Base-by-base conservation (phyloP, 2,329 filamentous ascomycete genomes). In the Ophiognomonia clavigignenti-juglandacearum region DNA sequence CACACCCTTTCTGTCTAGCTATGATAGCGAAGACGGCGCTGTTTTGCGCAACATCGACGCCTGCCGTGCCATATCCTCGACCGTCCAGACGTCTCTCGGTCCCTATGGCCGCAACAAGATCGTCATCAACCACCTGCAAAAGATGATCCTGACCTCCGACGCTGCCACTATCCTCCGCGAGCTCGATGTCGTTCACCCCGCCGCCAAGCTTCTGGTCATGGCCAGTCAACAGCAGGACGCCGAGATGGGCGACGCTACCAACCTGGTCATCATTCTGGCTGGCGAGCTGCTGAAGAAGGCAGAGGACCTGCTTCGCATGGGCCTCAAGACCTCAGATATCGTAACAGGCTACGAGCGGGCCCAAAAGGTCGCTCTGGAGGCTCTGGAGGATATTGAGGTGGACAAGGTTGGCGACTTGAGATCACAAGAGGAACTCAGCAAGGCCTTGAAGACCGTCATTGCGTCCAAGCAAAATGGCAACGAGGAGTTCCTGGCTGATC, bases 21-120 rank as follows among this genome's bases (percentile, higher is more conserved):
- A 98, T 74, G 92, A 97, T 66, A 85, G 92, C 52, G 95, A 98
- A 83, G 93, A 98, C 87, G 93, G 93, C 66, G 95, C 93, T 58
- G 91, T 98, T 57, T 79, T 97, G 56, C 90, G 93, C 64, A 98
- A 98, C 71, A 97, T 98, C 72, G 95, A 98, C 65, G 93, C 95
- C 66, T 98, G 93, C 75, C 83, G 91, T 56, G 88, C 93, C 57
- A 97, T 98, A 69, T 84, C 93, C 50, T 88, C 87, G 61, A 98
- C 93, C 43, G 93, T 98, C 41, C 90, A 96, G 75, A 97, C 93
- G 48, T 97, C 93, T 38, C 80, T 98, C 29, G 95, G 93, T 43
- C 93, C 93, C 51, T 96, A 96, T 71, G 93, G 93, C 63, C 88
- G 93, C 70, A 98, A 98, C 78, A 98, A 98, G 77, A 91, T 98